Base-by-base conservation (phyloP, 163 green algal genomes). In the Chloromonas sp. region DNA sequence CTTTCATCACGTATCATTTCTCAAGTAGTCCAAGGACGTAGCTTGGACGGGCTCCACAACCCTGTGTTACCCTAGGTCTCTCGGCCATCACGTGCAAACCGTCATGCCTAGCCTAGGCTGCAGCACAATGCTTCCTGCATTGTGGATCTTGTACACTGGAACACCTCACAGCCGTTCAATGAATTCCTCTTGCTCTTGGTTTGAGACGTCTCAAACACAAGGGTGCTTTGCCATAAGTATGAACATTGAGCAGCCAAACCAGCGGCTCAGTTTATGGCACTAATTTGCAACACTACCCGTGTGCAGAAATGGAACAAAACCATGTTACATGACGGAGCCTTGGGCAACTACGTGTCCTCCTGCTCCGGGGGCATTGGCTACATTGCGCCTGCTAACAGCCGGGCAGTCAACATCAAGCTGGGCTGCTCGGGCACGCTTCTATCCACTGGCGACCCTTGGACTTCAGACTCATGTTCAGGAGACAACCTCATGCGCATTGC, bases 351-450 rank as follows among this genome's bases (percentile, higher is more conserved):
- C 82, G 36, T 86, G 1, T 81, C 85, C 14, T 83, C 82, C 5
- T 88, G 85, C 78, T 88, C 85, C 60, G 83, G 80, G 70, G 85
- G 82, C 82, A 84, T 86, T 61, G 85, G 70, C 36, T 2, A 60
- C 36, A 82, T 88, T 15, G 76, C 82, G 58, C 15, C 62, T 13
- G n/a, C 8, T 0, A 88, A 88, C 79, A 85, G 11, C 0, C 82
- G 78, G 1, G 76, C 86, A n/a, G 14, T 88, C n/a, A 86, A 61
- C 15, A 60, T 88, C 14, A 78, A 82, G 79, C 79, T 88, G 60
- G 81, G 82, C 0, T 88, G 85, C 78, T 85, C 61, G 60, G 85
- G 85, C 60, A 81, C 61, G 11, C 76, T 61, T 2, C 71, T 61
- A 3, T 58, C 61, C 2, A 88, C 79, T 8, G 79, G 79, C 58